Conservation (phyloP, 2,329 filamentous ascomycete species). For the Calonectria fujianensis region DNA sequence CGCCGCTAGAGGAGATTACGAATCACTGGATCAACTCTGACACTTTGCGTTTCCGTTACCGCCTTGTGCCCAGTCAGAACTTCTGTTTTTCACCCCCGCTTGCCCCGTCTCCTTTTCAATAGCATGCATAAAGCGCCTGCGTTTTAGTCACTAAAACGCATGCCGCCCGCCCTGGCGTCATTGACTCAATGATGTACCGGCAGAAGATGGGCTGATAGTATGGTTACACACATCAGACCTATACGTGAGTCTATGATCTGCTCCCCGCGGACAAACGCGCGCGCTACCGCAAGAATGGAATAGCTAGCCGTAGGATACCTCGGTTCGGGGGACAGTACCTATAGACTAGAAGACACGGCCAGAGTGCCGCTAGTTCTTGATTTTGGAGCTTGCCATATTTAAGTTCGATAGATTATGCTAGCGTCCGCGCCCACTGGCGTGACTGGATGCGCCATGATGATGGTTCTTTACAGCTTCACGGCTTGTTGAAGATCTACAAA, state of each 20-base stretch:
- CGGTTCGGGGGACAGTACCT: background rate
- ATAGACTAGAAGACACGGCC: conserved; percentile 4
- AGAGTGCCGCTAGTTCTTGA: conserved; percentile 8
- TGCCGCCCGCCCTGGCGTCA: background rate
- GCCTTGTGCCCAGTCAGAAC: background rate
- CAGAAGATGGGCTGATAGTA: background rate
- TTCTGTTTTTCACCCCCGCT: background rate
- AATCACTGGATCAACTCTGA: background rate
- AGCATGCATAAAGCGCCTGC: conserved; percentile 1
- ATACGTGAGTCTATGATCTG: conserved; percentile 11
- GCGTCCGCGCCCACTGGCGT: conserved; percentile 7
- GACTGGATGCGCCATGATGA: conserved; percentile 2
- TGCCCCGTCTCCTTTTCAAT: conserved; percentile 2
- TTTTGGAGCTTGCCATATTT: conserved; percentile 23
- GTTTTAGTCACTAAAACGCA: conserved; percentile 24
- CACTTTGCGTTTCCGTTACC: background rate
- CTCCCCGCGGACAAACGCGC: background rate
- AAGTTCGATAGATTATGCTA: conserved; percentile 26
- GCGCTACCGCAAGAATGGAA: conserved; percentile 7
- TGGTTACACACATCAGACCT: conserved; percentile 6
- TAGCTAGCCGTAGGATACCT: conserved; percentile 5
- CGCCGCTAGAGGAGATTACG: background rate
- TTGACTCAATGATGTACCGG: conserved; percentile 1
- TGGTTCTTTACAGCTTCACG: background rate
- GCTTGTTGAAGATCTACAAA: conserved; percentile 1